These are phyloP conservation scores for Terana coerulea DNA, from an alignment of 768 basidiomycete species.

Conservation along the genomic window DNA sequence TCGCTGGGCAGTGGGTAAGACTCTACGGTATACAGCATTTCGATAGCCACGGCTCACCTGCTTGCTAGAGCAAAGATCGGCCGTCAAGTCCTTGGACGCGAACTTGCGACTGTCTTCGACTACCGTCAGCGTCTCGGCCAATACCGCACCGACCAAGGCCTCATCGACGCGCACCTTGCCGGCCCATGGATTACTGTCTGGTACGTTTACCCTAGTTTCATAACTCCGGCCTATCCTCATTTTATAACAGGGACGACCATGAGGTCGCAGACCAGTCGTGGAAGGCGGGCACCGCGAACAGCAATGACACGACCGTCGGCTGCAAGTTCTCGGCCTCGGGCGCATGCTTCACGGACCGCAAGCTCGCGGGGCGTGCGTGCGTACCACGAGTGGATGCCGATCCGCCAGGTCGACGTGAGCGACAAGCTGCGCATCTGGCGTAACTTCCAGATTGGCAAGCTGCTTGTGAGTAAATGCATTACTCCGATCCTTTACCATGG, in stretches of 20 bases:
- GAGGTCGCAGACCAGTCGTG: conserved; percentile 55
- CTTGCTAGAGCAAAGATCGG: conserved; percentile 42
- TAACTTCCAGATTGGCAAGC: conserved; percentile 59
- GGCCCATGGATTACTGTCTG: conserved; percentile 57
- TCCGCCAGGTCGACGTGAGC: conserved; percentile 50
- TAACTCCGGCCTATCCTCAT: not conserved
- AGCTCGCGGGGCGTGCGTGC: conserved; percentile 55
- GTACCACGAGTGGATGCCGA: conserved; percentile 62
- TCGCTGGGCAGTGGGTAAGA: conserved; percentile 33
- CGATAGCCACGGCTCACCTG: not conserved
- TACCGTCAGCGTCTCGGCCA: conserved; percentile 49
- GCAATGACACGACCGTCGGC: conserved; percentile 48
- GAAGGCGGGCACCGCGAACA: conserved; percentile 53
- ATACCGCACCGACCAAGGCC: conserved; percentile 49
- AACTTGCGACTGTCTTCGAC: conserved; percentile 53
- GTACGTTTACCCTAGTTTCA: conserved; percentile 24
- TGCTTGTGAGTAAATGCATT: conserved; percentile 29
- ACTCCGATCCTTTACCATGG: not conserved
- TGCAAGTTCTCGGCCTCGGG: conserved; percentile 49
- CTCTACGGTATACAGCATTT: too few species aligned
- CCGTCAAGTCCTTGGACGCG: conserved; percentile 46
- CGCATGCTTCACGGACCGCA: conserved; percentile 56
- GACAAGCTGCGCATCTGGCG: conserved; percentile 60
- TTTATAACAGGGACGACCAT: conserved; percentile 58
- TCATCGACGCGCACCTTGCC: conserved; percentile 44